Percentiles rank a stretch among this genome's conserved stretches.
phyloP scores from a whole-genome alignment of 148 eudicot genomes.

The Camellia sinensis region DNA sequence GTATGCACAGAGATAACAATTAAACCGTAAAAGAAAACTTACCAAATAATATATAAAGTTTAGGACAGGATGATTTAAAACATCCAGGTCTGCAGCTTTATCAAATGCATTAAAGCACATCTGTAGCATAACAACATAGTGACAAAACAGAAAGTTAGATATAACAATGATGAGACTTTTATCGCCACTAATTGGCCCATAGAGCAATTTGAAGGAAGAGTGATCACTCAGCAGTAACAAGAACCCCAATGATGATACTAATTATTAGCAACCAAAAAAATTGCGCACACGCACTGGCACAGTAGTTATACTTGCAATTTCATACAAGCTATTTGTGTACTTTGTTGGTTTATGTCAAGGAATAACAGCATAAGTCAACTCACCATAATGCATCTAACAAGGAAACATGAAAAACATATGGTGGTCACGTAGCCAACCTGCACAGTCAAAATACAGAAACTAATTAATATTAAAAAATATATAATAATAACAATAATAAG shows the following conservation, averaged over 20 bases:
- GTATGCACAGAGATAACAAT: not conserved
- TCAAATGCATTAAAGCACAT: slow-evolving; percentile 94
- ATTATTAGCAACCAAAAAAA: not conserved
- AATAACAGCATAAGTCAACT: slow-evolving; percentile 22
- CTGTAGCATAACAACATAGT: slow-evolving; percentile 35
- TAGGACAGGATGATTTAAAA: slow-evolving; percentile 78
- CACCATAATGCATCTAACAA: slow-evolving; percentile 90
- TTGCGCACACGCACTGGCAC: not conserved
- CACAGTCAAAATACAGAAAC: slow-evolving; percentile 6
- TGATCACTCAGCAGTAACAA: not conserved
- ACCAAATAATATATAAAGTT: slow-evolving; percentile 81
- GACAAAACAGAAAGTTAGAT: not conserved
- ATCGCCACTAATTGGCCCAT: not conserved
- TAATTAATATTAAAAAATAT: slow-evolving; percentile 14
- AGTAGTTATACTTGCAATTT: not conserved
- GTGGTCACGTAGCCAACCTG: slow-evolving; percentile 95
- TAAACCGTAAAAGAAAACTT: slow-evolving; percentile 19
- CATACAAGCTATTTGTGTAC: not conserved
- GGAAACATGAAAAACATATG: slow-evolving; percentile 88
- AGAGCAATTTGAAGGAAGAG: not conserved
- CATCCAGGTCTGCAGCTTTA: slow-evolving; percentile 76
- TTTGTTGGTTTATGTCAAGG: not conserved
- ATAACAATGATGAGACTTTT: too few relatives aligned
- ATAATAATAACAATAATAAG: not conserved
- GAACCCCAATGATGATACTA: not conserved